phyloP scores from a whole-genome alignment of 352 stramenopile genomes.

The Phytophthora litchii region DNA sequence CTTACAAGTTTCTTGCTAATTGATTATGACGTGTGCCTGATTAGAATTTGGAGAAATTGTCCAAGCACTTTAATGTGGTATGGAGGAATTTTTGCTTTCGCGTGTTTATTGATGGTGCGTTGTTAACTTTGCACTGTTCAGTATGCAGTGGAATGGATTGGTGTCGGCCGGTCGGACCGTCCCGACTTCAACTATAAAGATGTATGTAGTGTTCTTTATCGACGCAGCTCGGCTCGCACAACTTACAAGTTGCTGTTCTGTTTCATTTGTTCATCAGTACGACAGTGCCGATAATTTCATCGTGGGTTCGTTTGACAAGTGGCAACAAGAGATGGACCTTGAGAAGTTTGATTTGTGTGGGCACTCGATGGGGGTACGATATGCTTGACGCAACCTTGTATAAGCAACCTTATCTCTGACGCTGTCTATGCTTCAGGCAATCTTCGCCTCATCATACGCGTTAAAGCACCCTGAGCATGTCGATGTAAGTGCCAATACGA shows the following conservation, averaged over 20 bases:
- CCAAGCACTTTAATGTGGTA: constrained; percentile 87
- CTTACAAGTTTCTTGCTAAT: background rate
- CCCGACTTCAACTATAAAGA: constrained; percentile 75
- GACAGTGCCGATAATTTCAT: constrained; percentile 82
- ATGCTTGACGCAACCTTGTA: background rate
- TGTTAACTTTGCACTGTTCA: constrained; percentile 17
- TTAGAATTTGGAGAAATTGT: constrained; percentile 73
- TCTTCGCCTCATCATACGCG: constrained; percentile 81
- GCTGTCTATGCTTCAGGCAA: constrained; percentile 48
- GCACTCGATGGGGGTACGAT: constrained; percentile 80
- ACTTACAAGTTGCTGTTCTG: background rate
- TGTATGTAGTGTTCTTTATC: constrained; percentile 28
- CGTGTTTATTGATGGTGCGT: background rate
- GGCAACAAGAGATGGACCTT: constrained; percentile 75
- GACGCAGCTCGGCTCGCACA: too few relatives aligned
- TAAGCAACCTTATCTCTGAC: background rate
- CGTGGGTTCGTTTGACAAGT: constrained; percentile 71
- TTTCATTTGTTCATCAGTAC: constrained; percentile 45
- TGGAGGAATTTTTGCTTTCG: background rate
- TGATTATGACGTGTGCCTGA: constrained; percentile 2
- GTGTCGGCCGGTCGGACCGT: constrained; percentile 76
- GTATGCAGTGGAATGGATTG: constrained; percentile 89
- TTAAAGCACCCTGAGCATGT: constrained; percentile 65
- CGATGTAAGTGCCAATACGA: constrained; percentile 41
- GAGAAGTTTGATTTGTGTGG: constrained; percentile 74